Evolutionary conservation across 2,329 filamentous ascomycete genomes (phyloP), one percentile per base, ranked within the genome.

Genomic region (Trichophyton verrucosum): DNA sequence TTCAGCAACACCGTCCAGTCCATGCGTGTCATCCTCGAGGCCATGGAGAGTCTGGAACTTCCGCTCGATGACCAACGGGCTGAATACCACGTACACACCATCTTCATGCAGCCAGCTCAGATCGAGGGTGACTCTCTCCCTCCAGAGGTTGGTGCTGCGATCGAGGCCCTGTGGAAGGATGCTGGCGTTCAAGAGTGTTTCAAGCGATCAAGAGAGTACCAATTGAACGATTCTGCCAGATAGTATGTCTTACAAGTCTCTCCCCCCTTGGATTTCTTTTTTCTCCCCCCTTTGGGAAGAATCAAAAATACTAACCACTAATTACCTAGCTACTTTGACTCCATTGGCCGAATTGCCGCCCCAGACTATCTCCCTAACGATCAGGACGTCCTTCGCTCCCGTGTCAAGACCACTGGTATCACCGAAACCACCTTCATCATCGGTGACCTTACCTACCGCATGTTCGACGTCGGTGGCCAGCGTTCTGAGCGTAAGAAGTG

Each of bases 401-500:
- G 92, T 86, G 89, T 96, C 77, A 95, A 95, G 84, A 96, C 91
- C 2, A 96, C 91, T 24, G 91, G 91, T 86, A 96, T 96, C 72
- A 96, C 91, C 36, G 91, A 96, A 78, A 96, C 91, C 22, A 94
- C 89, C 36, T 96, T 96, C 78, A 94, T 94, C 73, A 95, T 95
- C 66, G 91, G 90, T 66, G 89, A 96, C 70, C 80, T 96, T 66
- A 96, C 91, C 61, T 96, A 96, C 80, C 86, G 91, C 67, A 96
- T 96, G 91, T 96, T 96, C 77, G 91, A 96, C 71, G 91, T 96
- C 53, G 91, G 91, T 82, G 92, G 91, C 66, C 91, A 96, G 77
- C 85, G 91, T 74, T 96, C 90, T 5, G 91, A 96, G 78, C 86
- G 91, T 73, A 96, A 96, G 87, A 96, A 96, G 84, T 96, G 91